These are phyloP conservation scores for Fabrea salina DNA, from an alignment of 169 alveolate genomes.

Conservation along the genomic window DNA sequence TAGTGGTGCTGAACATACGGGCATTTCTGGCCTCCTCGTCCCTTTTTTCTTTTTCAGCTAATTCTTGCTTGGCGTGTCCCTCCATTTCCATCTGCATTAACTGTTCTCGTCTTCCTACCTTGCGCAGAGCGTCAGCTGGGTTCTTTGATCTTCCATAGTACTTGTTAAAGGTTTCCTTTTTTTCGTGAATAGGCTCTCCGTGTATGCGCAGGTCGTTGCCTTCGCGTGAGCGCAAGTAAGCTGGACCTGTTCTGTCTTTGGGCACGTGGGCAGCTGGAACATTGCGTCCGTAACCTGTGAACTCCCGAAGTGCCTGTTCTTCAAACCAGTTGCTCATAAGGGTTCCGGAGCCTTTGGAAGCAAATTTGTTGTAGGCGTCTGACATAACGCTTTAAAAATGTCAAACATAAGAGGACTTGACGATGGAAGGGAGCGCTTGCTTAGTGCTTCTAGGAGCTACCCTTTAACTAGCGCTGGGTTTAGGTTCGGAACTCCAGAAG, in stretches of 20 bases:
- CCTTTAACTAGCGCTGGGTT: neutral
- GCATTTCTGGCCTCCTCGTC: slow-evolving; percentile 17
- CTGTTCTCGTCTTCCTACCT: slow-evolving; percentile 37
- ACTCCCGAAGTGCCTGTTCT: slow-evolving; percentile 54
- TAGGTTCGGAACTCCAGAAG: neutral
- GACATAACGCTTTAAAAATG: too few species aligned
- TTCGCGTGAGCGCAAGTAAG: slow-evolving; percentile 14
- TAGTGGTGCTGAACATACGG: slow-evolving; percentile 28
- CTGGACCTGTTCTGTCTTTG: slow-evolving; percentile 38
- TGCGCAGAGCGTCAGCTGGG: slow-evolving; percentile 51
- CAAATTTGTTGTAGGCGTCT: slow-evolving; percentile 15
- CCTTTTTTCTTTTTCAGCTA: slow-evolving; percentile 33
- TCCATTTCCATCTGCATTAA: slow-evolving; percentile 6
- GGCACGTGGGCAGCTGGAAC: slow-evolving; percentile 16
- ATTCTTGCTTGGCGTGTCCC: slow-evolving; percentile 33
- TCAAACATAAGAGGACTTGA: too few species aligned
- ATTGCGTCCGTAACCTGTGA: slow-evolving; percentile 62
- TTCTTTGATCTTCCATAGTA: slow-evolving; percentile 21
- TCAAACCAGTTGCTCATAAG: slow-evolving; percentile 70
- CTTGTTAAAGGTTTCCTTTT: neutral
- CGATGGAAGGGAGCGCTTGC: neutral
- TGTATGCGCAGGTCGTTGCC: slow-evolving; percentile 42
- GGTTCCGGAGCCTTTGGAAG: slow-evolving; percentile 37
- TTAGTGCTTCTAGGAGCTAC: neutral
- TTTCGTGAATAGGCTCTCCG: slow-evolving; percentile 31